Percentiles rank a stretch among this genome's conserved stretches.
Evolutionary conservation across 2,329 filamentous ascomycete species (phyloP).

Genomic region (Emmonsiellopsis sp.): DNA sequence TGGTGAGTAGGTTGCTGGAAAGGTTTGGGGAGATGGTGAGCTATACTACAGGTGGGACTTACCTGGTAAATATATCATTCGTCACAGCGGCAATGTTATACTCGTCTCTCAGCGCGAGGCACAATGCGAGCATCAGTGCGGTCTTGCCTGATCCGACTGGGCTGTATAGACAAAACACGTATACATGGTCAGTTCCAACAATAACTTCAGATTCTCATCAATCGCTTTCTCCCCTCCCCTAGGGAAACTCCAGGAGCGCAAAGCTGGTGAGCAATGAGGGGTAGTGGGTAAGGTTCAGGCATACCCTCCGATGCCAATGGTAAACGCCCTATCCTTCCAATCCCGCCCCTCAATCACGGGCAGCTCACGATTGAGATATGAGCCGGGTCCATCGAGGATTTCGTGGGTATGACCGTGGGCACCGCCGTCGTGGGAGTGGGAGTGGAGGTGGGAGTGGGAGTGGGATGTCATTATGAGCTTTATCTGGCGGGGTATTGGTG

Average conservation of each 20-base stretch:
- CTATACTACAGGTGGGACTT: conserved; percentile 3
- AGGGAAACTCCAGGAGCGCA: too few relatives aligned
- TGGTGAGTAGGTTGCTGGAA: too few relatives aligned
- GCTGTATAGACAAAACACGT: conserved; percentile 35
- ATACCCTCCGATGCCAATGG: conserved; percentile 94
- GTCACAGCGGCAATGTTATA: conserved; percentile 92
- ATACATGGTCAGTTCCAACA: background rate
- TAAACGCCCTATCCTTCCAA: conserved; percentile 86
- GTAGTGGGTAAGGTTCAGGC: conserved; percentile 17
- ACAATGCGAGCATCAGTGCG: conserved; percentile 89
- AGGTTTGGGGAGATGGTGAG: background rate
- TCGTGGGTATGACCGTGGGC: conserved; percentile 90
- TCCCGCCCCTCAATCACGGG: conserved; percentile 80
- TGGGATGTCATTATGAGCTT: background rate
- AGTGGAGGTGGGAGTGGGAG: conserved; percentile 21
- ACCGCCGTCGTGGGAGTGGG: conserved; percentile 52
- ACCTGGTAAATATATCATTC: conserved; percentile 94
- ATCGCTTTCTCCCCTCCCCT: background rate
- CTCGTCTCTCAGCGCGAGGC: conserved; percentile 65
- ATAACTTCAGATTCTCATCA: background rate
- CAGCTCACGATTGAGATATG: conserved; percentile 83
- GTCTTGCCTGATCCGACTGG: conserved; percentile 97
- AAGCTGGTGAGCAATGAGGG: too few relatives aligned
- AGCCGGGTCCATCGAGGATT: conserved; percentile 87
- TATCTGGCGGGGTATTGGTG: background rate